Evolutionary conservation across 176 grass and related monocot species (phyloP), one percentile per base, ranked within the genome.

Genomic region (Eleusine coracana): DNA sequence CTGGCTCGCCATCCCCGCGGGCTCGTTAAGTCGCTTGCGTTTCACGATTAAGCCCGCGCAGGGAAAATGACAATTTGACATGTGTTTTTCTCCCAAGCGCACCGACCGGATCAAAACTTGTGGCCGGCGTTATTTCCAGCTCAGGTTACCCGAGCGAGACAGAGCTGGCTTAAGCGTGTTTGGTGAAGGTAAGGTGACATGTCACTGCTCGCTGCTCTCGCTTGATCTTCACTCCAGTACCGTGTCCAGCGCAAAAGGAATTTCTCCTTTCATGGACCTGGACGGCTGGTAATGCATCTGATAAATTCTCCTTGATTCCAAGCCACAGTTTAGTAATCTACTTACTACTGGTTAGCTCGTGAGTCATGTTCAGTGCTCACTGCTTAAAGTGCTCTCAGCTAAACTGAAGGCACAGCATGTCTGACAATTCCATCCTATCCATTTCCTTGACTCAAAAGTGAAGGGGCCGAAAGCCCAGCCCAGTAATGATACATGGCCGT

Each of bases 1-100:
- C 76, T 42, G 58, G 10, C 21, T 65, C 49, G 25, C 38, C 76
- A 8, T 73, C 70, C 16, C 69, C 3, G 44, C 21, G 10, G 15
- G 48, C 48, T 10, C 20, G 42, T 4, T n/a, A 68, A 54, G 45
- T 87, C 63, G 46, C 86, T 83, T 83, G 66, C 73, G 37, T 71
- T 36, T 54, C 20, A 87, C 79, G 86, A 4, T 77, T 71, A 10
- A 10, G n/a, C 25, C 10, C 18, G 49, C 44, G 14, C 54, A 56
- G 18, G 5, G 13, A 16, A 50, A 50, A 16, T 50, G 13, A 50
- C 48, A 16, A 16, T 50, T 50, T 13, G 9, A 15, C 3, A 50
- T 50, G 48, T 14, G 48, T 46, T 46, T 11, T 46, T 10, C 9
- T 46, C 44, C 44, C 44, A 46, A 10, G 44, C 44, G 44, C 44